These are phyloP conservation scores for Pulveroboletus ravenelii DNA, from an alignment of 768 basidiomycete genomes.

Conservation along the genomic window DNA sequence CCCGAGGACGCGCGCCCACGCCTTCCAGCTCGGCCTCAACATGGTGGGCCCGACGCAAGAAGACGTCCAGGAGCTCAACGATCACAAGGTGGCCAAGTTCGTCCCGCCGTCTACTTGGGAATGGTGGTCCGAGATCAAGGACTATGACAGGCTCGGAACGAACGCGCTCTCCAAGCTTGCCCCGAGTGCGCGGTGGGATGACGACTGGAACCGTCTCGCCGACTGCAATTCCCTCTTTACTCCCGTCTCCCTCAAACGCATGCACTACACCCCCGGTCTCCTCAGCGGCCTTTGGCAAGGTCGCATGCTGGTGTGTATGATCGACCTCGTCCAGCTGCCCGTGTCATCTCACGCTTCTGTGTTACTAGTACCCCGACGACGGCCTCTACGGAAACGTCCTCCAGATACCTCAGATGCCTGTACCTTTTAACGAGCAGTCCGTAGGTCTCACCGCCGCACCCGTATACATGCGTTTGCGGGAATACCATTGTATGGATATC, in stretches of 20 bases:
- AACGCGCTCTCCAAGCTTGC: conserved; percentile 25
- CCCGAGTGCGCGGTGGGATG: conserved; percentile 48
- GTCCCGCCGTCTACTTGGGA: conserved; percentile 11
- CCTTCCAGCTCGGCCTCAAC: conserved; percentile 20
- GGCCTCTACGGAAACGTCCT: conserved; percentile 17
- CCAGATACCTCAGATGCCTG: conserved; percentile 19
- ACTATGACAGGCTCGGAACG: conserved; percentile 18
- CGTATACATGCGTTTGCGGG: conserved; percentile 54
- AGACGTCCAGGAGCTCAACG: conserved; percentile 58
- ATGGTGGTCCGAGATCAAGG: conserved; percentile 19
- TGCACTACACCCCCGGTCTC: conserved; percentile 45
- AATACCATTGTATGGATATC: conserved; percentile 45
- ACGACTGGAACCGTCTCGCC: conserved; percentile 52
- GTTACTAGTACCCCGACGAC: conserved; percentile 20
- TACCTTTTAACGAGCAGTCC: conserved; percentile 32
- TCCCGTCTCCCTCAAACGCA: conserved; percentile 25
- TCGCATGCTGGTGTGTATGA: conserved; percentile 50
- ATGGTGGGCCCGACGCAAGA: conserved; percentile 46
- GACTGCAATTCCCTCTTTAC: conserved; percentile 40
- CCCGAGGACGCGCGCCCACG: conserved; percentile 30
- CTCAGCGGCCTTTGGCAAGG: conserved; percentile 62
- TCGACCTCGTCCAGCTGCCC: background rate
- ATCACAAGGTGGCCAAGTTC: conserved; percentile 35
- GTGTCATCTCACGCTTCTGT: background rate
- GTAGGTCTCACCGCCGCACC: conserved; percentile 42